Base-by-base conservation (phyloP, 2,329 filamentous ascomycete species). In the Lachnellula subtilissima region DNA sequence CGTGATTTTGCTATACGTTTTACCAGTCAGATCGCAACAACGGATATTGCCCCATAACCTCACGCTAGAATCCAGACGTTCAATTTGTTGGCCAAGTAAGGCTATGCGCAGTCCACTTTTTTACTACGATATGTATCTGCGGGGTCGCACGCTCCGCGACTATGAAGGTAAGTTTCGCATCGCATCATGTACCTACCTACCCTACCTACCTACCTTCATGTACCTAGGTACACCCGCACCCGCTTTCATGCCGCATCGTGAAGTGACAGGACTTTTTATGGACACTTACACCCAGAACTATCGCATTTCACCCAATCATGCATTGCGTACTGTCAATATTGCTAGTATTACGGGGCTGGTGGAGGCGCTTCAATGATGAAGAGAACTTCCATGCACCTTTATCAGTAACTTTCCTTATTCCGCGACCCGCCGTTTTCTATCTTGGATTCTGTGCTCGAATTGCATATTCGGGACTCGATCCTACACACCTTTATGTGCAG, bases 11-110 rank as follows among this genome's bases (percentile, higher is more conserved):
- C 22, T 48, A 8, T 12, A 32, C 5, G 6, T 32, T 15, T 48
- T 23, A 28, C 55, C 56, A 61, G 61, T 61, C 59, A 57, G 55
- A 52, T 58, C 37, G 12, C 19, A 51, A 36, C 7, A 15, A 5
- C 5, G 23, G 23, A 17, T 15, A 2, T 35, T 14, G 14, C 22
- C 23, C 45, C 23, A 8, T 28, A 48, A 11, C 45, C 22, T 32
- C 23, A 48, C 3, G 32, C 3, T 17, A 17, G 37, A 7, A 40
- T 48, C 5, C 45, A 14, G 23, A 8, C 12, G n/a, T 32, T 15
- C 45, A 15, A 7, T 32, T 48, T 28, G 25, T 32, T 48, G 11
- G 23, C 6, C 15, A 22, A 32, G 14, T 32, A 17, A 48, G 15
- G 14, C 11, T 23, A 14, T 14, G 19, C 23, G n/a, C n/a, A 22